phyloP scores from a whole-genome alignment of 768 basidiomycete genomes.

The Amylocystis lapponica region DNA sequence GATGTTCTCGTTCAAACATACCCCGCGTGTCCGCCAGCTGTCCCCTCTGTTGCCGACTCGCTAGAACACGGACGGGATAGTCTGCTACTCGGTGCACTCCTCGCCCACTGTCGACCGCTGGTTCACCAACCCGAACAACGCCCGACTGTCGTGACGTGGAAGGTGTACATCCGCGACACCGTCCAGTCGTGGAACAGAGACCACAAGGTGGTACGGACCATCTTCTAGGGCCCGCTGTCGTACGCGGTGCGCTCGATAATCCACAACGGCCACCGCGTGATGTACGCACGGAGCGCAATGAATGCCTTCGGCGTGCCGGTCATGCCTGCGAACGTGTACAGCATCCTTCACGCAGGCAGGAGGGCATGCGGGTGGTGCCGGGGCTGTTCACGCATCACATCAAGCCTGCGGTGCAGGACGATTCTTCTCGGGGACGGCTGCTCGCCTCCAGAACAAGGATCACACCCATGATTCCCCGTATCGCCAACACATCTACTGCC shows the following conservation, averaged over 20 bases:
- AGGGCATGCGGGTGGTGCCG: slow-evolving; percentile 1
- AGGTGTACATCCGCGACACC: slow-evolving; percentile 53
- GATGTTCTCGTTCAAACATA: no score
- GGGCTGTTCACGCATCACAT: slow-evolving; percentile 38
- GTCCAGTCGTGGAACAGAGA: slow-evolving; percentile 62
- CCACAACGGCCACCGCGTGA: slow-evolving; percentile 65
- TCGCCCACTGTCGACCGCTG: slow-evolving; percentile 62
- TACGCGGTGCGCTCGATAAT: slow-evolving; percentile 64
- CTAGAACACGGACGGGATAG: slow-evolving; percentile 71
- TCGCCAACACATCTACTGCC: slow-evolving; percentile 67
- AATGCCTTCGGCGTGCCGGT: slow-evolving; percentile 62
- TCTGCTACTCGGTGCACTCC: slow-evolving; percentile 64
- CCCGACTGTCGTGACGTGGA: slow-evolving; percentile 74
- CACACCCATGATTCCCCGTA: slow-evolving; percentile 62
- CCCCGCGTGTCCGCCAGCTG: no score
- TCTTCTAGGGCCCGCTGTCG: slow-evolving; percentile 59
- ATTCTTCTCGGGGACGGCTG: slow-evolving; percentile 86
- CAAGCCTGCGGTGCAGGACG: slow-evolving; percentile 71
- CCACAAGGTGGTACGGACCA: slow-evolving; percentile 66
- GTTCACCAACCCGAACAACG: slow-evolving; percentile 57
- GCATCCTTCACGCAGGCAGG: slow-evolving; percentile 41
- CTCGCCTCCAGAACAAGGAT: slow-evolving; percentile 80
- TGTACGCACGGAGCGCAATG: slow-evolving; percentile 61
- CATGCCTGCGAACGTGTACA: slow-evolving; percentile 39
- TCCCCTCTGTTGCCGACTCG: no score